Conservation (phyloP, 139 green algal species). For the Coelastrella sp. region DNA sequence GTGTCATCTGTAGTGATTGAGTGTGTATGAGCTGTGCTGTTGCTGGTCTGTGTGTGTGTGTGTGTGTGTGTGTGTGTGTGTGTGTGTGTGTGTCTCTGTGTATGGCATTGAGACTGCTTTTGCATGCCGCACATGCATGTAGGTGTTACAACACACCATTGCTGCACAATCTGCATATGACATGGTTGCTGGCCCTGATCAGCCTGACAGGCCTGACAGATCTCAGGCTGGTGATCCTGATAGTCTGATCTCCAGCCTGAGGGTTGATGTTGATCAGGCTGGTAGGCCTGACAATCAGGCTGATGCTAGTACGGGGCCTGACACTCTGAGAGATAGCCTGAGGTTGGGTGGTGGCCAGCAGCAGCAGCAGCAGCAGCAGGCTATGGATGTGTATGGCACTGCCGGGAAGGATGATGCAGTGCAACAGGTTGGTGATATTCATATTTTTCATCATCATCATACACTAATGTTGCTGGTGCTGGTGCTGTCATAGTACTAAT, state of each 20-base stretch:
- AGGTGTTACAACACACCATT: background rate
- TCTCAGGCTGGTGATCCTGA: background rate
- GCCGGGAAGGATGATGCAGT: background rate
- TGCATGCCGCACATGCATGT: background rate
- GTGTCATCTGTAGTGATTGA: too few relatives aligned
- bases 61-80: background rate
- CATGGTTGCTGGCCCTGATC: background rate
- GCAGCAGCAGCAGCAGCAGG: slow-evolving; percentile 23
- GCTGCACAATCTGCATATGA: slow-evolving; percentile 1
- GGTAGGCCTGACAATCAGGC: background rate
- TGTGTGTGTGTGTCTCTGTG: background rate
- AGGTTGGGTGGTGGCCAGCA: background rate
- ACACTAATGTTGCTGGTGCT: too few relatives aligned
- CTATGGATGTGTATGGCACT: slow-evolving; percentile 22
- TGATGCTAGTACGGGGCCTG: background rate
- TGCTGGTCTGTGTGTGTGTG: background rate
- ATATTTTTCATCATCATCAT: too few relatives aligned
- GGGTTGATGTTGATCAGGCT: background rate
- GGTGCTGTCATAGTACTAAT: too few relatives aligned
- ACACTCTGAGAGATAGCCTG: background rate
- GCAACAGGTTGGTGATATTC: too few relatives aligned
- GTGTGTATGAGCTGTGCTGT: background rate
- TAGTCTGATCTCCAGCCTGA: background rate
- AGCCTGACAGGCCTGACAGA: background rate
- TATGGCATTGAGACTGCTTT: too few relatives aligned